Conservation (phyloP, 768 basidiomycete species). For the Macrocybe gigantea region DNA sequence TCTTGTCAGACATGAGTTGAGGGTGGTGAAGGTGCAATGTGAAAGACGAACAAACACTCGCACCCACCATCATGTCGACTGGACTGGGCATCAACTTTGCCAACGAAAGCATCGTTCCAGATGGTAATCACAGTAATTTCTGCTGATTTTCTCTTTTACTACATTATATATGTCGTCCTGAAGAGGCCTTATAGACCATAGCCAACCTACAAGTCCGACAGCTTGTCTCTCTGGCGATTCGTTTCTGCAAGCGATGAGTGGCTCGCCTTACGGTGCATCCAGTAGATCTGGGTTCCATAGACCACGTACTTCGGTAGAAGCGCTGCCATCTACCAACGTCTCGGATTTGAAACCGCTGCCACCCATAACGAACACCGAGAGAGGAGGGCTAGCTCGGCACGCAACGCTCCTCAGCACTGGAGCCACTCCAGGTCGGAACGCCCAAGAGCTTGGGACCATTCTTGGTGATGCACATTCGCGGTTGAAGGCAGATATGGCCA, state of each 20-base stretch:
- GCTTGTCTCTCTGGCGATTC: no score
- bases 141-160: no score
- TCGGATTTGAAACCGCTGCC: slow-evolving; percentile 23
- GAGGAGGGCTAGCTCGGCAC: slow-evolving; percentile 30
- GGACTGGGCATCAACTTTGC: background rate
- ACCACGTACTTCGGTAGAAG: no score
- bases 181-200: no score
- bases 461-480: slow-evolving; percentile 57
- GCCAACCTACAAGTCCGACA: no score
- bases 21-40: no score
- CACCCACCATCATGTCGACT: background rate
- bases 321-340: background rate
- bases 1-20: slow-evolving; percentile 38
- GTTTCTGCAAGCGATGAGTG: no score
- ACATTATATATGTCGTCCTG: no score
- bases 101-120: background rate
- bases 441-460: slow-evolving; percentile 53
- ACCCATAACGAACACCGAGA: slow-evolving; percentile 12
- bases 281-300: no score
- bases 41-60: slow-evolving; percentile 11
- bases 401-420: slow-evolving; percentile 51
- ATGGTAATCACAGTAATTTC: slow-evolving; percentile 8
- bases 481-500: slow-evolving; percentile 30
- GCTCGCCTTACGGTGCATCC: no score
- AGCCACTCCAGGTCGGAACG: slow-evolving; percentile 41